Conservation (phyloP, 1,284 basidiomycete genomes). For the Fomitiporia mediterranea region DNA sequence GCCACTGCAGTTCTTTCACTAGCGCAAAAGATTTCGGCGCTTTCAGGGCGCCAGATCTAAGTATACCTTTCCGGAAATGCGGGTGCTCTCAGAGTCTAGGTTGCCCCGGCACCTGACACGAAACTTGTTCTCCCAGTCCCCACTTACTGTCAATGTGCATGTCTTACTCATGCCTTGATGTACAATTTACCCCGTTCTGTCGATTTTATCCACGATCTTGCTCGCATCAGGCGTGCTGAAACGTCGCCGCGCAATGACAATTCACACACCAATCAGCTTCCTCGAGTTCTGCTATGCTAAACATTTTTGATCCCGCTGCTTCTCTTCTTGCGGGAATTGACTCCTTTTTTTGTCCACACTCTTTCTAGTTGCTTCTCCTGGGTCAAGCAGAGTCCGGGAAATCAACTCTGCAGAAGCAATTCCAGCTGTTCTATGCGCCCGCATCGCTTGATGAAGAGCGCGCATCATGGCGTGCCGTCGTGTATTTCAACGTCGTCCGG, state of each 20-base stretch:
- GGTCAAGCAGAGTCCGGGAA: constrained; percentile 83
- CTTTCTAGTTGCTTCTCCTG: constrained; percentile 59
- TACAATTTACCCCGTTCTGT: not conserved
- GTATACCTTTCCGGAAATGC: no score
- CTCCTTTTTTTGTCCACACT: constrained; percentile 6
- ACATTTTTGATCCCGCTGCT: not conserved
- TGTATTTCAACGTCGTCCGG: constrained; percentile 77
- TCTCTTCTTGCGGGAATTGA: constrained; percentile 26
- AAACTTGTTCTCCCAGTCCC: no score
- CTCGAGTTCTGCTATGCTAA: not conserved
- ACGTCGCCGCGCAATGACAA: not conserved
- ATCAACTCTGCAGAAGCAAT: constrained; percentile 79
- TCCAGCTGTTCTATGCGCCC: constrained; percentile 81
- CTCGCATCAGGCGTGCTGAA: not conserved
- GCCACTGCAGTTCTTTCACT: not conserved
- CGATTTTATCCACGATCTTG: constrained; percentile 20
- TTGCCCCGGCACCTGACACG: no score
- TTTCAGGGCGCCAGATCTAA: no score
- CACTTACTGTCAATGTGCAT: no score
- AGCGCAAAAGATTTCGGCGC: no score
- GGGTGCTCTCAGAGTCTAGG: no score
- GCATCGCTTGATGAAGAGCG: constrained; percentile 71
- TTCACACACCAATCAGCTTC: not conserved
- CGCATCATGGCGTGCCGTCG: constrained; percentile 75
- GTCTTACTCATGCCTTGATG: no score